Base-by-base conservation (phyloP, 2,329 filamentous ascomycete genomes). In the Trichophyton benhamiae region DNA sequence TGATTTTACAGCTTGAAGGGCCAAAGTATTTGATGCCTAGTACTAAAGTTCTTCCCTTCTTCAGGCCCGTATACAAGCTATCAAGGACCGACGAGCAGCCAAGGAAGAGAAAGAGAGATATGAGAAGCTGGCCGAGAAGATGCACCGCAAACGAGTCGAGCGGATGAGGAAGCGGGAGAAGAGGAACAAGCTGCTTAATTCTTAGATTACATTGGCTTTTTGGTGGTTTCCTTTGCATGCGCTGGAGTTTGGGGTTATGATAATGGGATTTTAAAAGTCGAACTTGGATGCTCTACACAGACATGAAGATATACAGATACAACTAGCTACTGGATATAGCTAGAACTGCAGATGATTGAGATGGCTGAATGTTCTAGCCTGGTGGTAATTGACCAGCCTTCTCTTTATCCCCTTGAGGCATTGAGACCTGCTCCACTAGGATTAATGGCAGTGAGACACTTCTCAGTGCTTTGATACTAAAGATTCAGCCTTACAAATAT, bases 111-210 rank as follows among this genome's bases (percentile, higher is more conserved):
- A 88, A 75, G 90, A 91, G 70, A 82, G 92, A 67, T 97, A 92
- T 72, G 89, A 91, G 74, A 89, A 91, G 79, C 84, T 99, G 84
- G 92, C 91, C 20, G 89, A 91, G 78, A 97, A 94, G 79, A 97
- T 99, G 94, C 92, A 97, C 78, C 85, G 84, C 76, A 97, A 96
- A 82, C 83, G 91, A 64, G 87, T 97, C 11, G 94, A 99, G 77
- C 84, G 94, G 68, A 76, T 96, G 75, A 96, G 91, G 85, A 84
- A 91, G 72, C 88, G 90, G 75, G 94, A 99, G 80, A 97, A 97
- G 86, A 85, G 94, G 72, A 99, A 78, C 68, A 78, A 78, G 68
- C 60, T 78, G 61, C 70, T 78, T 60, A 76, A 73, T 65, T 78
- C 76, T 36, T 78, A 65, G 75, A 44, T 41, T 22, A 22, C 5